Percentiles rank a stretch among this genome's conserved stretches.
phyloP scores from a whole-genome alignment of 2,329 filamentous ascomycete genomes.

The Aspergillus phoenicis region DNA sequence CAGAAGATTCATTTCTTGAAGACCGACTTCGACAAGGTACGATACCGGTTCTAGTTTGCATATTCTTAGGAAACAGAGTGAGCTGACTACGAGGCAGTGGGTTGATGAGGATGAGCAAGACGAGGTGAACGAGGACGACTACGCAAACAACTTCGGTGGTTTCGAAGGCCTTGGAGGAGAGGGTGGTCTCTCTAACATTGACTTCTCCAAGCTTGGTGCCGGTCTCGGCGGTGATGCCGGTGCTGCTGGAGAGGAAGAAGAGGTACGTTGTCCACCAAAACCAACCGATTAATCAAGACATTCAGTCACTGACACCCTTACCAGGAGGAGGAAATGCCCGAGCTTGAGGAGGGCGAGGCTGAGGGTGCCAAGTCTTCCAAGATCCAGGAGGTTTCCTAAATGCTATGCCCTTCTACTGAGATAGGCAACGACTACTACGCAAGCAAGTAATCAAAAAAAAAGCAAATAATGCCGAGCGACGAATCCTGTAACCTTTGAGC shows the following conservation, averaged over 20 bases:
- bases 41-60: conserved; percentile 22
- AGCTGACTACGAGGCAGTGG: conserved; percentile 60
- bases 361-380: conserved; percentile 45
- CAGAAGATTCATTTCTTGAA: conserved; percentile 95
- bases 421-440: neutral
- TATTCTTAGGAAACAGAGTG: neutral
- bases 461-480: conserved; percentile 9
- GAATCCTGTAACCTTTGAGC: conserved; percentile 9
- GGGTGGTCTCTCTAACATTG: conserved; percentile 80
- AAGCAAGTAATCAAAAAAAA: neutral
- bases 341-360: conserved; percentile 56
- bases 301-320: conserved; percentile 10
- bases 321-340: conserved; percentile 80
- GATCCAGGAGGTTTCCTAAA: conserved; percentile 42
- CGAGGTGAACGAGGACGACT: conserved; percentile 79
- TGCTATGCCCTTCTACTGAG: neutral
- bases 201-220: conserved; percentile 83
- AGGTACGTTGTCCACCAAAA: conserved; percentile 37
- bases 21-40: conserved; percentile 96
- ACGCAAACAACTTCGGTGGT: conserved; percentile 55
- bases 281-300: neutral
- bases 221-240: conserved; percentile 55
- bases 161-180: conserved; percentile 46
- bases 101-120: conserved; percentile 99
- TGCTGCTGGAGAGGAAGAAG: conserved; percentile 40